Evolutionary conservation across 495 filamentous ascomycete genomes (phyloP), one percentile per base, ranked within the genome.

Genomic region (Chaetomium cochliodes): DNA sequence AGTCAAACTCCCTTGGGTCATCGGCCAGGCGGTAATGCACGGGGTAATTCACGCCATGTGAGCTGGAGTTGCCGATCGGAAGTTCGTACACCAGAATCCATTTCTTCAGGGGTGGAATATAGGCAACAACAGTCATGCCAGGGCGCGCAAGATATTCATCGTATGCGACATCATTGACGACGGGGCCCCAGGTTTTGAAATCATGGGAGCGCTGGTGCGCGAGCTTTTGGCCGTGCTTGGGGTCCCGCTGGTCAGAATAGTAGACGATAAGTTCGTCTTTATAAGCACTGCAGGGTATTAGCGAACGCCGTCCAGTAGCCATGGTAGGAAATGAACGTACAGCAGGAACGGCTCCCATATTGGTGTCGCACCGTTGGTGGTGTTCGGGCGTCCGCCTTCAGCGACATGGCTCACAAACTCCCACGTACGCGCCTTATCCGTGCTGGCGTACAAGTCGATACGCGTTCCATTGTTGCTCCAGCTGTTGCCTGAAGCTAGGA

Each of bases 301-400:
- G 30, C 12, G 5, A 16, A 26, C 16, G 11, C 9, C 3, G 1
- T 16, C 2, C 1, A 28, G 23, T 2, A 12, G 13, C 8, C 13
- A 20, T 4, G 28, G 6, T 22, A 28, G 56, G 7, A 13, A 33
- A n/a, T 28, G 58, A 20, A 39, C 58, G 11, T 33, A 70, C 76
- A 90, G 71, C 20, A 90, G 70, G 67, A 86, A 88, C 0, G 88
- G 88, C 72, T 91, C 88, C 88, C 88, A 90, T 13, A 90, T 81
- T 2, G 87, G 86, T 0, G 87, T 87, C 51, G 83, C 60, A 5
- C 87, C 87, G 69, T 90, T 89, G 58, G 81, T 75, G 0, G 89
- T 87, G 33, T 76, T 69, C 0, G 87, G 86, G 49, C 79, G 77
- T n/a, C 87, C 88, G 7, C 88, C 89, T 8, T 76, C 70, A 4